A percentile compares a stretch with the other conserved stretches of the same genome.
These are phyloP conservation scores for Candida lessepsii DNA, from an alignment of 805 yeast genomes.

Conservation along the genomic window DNA sequence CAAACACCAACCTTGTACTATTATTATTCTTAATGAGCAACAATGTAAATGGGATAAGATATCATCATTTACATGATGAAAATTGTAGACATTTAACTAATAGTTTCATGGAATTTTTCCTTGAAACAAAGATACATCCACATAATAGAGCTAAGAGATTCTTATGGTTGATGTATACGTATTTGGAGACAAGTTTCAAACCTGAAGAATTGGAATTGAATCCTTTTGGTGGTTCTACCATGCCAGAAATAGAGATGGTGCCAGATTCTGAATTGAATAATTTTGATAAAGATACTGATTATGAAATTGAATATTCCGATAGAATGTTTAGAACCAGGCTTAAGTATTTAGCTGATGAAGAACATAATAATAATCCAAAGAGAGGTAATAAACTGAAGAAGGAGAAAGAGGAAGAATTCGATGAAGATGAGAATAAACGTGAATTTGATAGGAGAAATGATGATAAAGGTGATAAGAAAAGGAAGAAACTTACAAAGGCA, in stretches of 20 bases:
- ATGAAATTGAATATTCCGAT: constrained; percentile 48
- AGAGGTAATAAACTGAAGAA: constrained; percentile 30
- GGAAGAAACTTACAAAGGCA: constrained; percentile 4
- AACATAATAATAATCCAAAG: constrained; percentile 31
- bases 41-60: constrained; percentile 52
- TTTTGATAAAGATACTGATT: constrained; percentile 48
- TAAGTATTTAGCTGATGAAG: constrained; percentile 40
- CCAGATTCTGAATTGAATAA: constrained; percentile 23
- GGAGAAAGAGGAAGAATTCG: constrained; percentile 20
- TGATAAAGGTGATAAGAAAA: constrained; percentile 9
- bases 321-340: constrained; percentile 47
- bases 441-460: constrained; percentile 6
- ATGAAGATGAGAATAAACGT: constrained; percentile 8
- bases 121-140: constrained; percentile 61
- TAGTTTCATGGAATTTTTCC: constrained; percentile 72
- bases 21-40: constrained; percentile 72
- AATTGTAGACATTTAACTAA: constrained; percentile 21
- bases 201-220: constrained; percentile 49
- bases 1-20: constrained; percentile 65
- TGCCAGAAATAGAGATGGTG: constrained; percentile 38
- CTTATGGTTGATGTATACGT: constrained; percentile 80
- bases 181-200: constrained; percentile 68
- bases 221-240: constrained; percentile 52
- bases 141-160: constrained; percentile 67
- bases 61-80: constrained; percentile 22